Conservation (phyloP, 768 basidiomycete species). For the Daedaleopsis sinensis region DNA sequence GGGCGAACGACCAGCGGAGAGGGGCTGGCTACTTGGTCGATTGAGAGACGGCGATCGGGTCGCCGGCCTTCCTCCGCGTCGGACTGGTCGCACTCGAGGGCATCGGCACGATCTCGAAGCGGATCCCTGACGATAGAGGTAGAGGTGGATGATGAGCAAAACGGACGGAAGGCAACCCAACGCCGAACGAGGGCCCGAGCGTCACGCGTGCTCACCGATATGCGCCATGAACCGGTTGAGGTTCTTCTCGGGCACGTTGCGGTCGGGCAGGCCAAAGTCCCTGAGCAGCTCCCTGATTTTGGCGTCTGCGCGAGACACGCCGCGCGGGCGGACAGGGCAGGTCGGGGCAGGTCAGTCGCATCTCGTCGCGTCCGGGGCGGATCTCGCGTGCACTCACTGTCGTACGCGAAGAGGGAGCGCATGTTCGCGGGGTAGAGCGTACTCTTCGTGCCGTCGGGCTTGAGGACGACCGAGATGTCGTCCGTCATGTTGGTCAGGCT, state of each 20-base stretch:
- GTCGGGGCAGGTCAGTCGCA: background rate
- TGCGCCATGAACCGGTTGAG: slow-evolving; percentile 59
- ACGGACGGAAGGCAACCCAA: background rate
- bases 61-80: background rate
- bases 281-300: slow-evolving; percentile 44
- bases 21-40: too few relatives aligned
- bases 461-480: slow-evolving; percentile 48
- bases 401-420: slow-evolving; percentile 53
- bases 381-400: slow-evolving; percentile 42
- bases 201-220: slow-evolving; percentile 43
- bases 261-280: slow-evolving; percentile 52
- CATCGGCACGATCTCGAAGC: background rate
- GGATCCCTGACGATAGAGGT: background rate
- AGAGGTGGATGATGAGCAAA: background rate
- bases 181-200: background rate
- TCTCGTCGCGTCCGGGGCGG: background rate
- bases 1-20: too few relatives aligned
- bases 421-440: slow-evolving; percentile 52
- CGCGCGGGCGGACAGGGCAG: background rate
- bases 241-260: slow-evolving; percentile 46
- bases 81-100: background rate
- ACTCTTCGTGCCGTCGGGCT: slow-evolving; percentile 50
- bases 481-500: slow-evolving; percentile 45
- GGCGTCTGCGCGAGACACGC: slow-evolving; percentile 44
- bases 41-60: too few relatives aligned